Evolutionary conservation across 2,329 filamentous ascomycete genomes (phyloP).

Genomic region (Drechslerella coelobrocha): DNA sequence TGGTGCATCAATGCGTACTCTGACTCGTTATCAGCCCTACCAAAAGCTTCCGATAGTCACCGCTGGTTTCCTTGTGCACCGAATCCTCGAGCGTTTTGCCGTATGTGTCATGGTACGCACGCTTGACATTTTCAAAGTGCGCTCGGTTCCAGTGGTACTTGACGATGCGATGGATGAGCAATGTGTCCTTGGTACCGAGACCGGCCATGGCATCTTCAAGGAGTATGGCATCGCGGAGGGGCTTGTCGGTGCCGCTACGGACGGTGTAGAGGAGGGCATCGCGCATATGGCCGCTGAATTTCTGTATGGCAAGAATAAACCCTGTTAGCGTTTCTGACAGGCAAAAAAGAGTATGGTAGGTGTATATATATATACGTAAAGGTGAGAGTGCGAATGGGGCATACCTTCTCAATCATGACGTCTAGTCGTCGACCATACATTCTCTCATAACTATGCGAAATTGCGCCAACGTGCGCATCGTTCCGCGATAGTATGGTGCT

Average conservation of each 20-base stretch:
- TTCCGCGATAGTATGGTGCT: slow-evolving; percentile 59
- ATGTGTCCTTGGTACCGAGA: slow-evolving; percentile 81
- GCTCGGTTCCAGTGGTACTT: slow-evolving; percentile 81
- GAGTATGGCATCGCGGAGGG: slow-evolving; percentile 69
- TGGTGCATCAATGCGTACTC: background rate
- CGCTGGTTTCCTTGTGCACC: slow-evolving; percentile 82
- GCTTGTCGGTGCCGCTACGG: slow-evolving; percentile 76
- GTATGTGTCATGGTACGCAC: slow-evolving; percentile 76
- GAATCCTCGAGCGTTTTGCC: slow-evolving; percentile 70
- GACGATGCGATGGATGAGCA: slow-evolving; percentile 77
- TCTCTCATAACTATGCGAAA: slow-evolving; percentile 75
- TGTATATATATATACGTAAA: slow-evolving; percentile 1
- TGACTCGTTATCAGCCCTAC: slow-evolving; percentile 63
- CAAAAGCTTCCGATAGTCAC: slow-evolving; percentile 79
- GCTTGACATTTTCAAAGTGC: slow-evolving; percentile 77
- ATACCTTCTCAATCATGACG: slow-evolving; percentile 72
- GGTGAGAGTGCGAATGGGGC: no score
- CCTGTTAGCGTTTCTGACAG: background rate
- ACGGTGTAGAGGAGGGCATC: slow-evolving; percentile 80
- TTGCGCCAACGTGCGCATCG: slow-evolving; percentile 83
- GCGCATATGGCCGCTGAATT: slow-evolving; percentile 93
- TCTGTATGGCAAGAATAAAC: slow-evolving; percentile 9
- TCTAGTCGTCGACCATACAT: slow-evolving; percentile 75
- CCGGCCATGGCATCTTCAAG: slow-evolving; percentile 88
- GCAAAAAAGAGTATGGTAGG: background rate